phyloP scores from a whole-genome alignment of 1,284 basidiomycete genomes.

The Ceratobasidium sp. region DNA sequence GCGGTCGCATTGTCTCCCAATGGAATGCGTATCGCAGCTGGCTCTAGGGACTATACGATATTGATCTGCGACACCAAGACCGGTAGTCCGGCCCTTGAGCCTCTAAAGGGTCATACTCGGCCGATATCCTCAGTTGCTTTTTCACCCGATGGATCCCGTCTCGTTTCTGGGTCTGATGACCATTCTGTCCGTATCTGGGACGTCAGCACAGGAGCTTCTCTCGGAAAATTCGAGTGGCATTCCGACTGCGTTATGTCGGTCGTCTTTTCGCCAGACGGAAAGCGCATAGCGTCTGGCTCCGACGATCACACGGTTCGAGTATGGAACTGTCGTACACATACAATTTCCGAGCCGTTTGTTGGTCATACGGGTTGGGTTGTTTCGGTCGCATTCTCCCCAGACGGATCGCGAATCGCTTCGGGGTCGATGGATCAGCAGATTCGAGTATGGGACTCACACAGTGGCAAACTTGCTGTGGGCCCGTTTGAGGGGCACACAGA shows the following conservation, averaged over 20 bases:
- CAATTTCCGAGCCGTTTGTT: background rate
- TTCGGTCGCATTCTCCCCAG: background rate
- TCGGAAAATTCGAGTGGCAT: background rate
- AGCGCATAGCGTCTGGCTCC: background rate
- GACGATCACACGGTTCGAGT: background rate
- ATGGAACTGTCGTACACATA: background rate
- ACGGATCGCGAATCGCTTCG: no score
- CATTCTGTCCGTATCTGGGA: background rate
- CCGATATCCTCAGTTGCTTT: background rate
- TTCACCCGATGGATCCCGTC: background rate
- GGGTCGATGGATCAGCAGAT: no score
- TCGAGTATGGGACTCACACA: background rate
- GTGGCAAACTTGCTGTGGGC: no score
- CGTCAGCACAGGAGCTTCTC: background rate
- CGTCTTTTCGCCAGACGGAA: conserved; percentile 20
- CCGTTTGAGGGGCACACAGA: no score
- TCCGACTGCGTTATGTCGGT: background rate
- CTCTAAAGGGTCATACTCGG: background rate
- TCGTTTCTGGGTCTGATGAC: conserved; percentile 5
- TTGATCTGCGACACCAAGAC: background rate
- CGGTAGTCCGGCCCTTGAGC: background rate
- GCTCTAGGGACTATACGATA: background rate
- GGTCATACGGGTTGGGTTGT: background rate
- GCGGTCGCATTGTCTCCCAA: background rate
- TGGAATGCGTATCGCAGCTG: background rate